Evolutionary conservation across 2,329 filamentous ascomycete species (phyloP), one percentile per base, ranked within the genome.

Genomic region (Biscogniauxia sp.): DNA sequence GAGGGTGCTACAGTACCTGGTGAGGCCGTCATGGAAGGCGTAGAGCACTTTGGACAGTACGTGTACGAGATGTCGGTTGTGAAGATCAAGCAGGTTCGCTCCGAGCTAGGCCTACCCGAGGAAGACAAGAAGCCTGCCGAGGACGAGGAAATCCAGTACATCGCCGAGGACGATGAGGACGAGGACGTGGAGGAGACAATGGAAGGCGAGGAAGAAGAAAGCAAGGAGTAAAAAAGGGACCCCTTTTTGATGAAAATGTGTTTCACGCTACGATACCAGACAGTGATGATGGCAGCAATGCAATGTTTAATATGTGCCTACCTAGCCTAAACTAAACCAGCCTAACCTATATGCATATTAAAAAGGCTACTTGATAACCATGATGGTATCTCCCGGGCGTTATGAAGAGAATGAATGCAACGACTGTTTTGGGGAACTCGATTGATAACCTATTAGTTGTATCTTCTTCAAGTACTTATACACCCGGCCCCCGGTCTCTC

Each of bases 1-100:
- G 79, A 80, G 8, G 81, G 80, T 19, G 79, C 81, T 6, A 72
- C 79, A 6, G 78, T 85, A 6, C 77, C 81, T 1, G 83, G 83
- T 13, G 83, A 85, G 69, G 88, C 87, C 0, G 81, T 86, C 20
- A 98, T 99, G 91, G 91, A 94, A 69, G 86, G 90, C 37, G 88
- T 98, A 1, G 94, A 99, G 79, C 95, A 99, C 78, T 76, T 99
- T 41, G 95, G 95, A 0, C 90, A 97, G 77, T 99, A 97, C 75
- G 94, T 99, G 20, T 97, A 87, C 73, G 92, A 99, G 75, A 99
- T 99, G 92, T 96, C 93, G 3, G 85, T 89, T 53, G 85, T 83
- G 1, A 82, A 77, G 70, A 66, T 84, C 41, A 75, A 80, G 70
- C 81, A 85, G 70, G 64, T 86, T 53, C 76, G 79, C 55, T 75